Evolutionary conservation across 2,329 filamentous ascomycete genomes (phyloP).

Genomic region (Aspergillus terreus): DNA sequence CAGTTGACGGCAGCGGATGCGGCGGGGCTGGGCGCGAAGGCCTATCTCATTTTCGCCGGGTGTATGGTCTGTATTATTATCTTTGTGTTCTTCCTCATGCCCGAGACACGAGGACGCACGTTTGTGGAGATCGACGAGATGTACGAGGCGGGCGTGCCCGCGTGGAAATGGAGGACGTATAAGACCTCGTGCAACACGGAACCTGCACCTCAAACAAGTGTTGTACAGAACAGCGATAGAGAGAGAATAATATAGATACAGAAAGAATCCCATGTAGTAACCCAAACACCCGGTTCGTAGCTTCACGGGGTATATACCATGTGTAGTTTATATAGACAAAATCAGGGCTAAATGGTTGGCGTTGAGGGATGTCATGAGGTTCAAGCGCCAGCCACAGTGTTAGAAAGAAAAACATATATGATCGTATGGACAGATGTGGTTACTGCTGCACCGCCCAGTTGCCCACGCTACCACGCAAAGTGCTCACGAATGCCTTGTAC

Average conservation of each 20-base stretch:
- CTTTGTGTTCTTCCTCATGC: conserved; percentile 27
- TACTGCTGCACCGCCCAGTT: conserved; percentile 19
- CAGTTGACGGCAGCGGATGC: conserved; percentile 32
- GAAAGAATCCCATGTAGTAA: no score
- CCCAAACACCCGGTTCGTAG: no score
- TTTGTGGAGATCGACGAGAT: conserved; percentile 34
- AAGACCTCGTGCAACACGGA: conserved; percentile 11
- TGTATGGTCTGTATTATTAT: conserved; percentile 28
- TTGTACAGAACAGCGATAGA: no score
- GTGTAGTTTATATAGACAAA: no score
- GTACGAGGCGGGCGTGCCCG: conserved; percentile 28
- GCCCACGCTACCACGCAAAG: conserved; percentile 16
- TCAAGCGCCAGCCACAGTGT: no score
- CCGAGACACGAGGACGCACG: conserved; percentile 28
- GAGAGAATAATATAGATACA: no score
- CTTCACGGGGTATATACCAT: no score
- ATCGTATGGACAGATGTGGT: not conserved
- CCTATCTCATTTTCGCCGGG: conserved; percentile 32
- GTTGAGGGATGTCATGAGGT: no score
- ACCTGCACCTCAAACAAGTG: no score
- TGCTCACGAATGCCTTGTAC: conserved; percentile 25
- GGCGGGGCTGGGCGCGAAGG: conserved; percentile 30
- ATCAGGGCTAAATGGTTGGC: no score
- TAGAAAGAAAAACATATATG: not conserved
- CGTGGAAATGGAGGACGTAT: conserved; percentile 31